Conservation (phyloP, 805 yeast genomes). For the Zygosaccharomyces siamensis region DNA sequence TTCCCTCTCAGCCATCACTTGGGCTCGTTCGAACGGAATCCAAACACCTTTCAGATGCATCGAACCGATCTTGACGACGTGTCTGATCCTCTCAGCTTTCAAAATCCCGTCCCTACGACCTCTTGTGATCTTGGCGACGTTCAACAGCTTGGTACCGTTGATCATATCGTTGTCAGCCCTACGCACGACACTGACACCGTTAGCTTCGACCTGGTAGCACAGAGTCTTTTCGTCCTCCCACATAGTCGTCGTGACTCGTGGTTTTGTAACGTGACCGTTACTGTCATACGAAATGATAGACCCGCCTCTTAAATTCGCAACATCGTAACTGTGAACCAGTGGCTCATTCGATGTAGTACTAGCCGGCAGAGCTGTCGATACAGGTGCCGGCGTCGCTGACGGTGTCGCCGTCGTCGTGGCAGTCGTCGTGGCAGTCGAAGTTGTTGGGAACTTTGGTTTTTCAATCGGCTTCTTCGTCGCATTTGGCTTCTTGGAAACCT, state of each 20-base stretch:
- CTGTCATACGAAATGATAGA: slow-evolving; percentile 7
- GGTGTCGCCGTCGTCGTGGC: not conserved
- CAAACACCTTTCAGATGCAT: slow-evolving; percentile 88
- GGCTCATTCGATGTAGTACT: not conserved
- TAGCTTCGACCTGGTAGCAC: slow-evolving; percentile 81
- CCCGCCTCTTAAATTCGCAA: slow-evolving; percentile 1
- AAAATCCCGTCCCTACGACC: slow-evolving; percentile 83
- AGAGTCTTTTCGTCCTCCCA: slow-evolving; percentile 87
- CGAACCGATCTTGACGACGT: slow-evolving; percentile 80
- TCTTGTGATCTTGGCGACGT: slow-evolving; percentile 83
- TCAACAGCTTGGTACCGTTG: slow-evolving; percentile 77
- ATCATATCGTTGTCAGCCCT: slow-evolving; percentile 83
- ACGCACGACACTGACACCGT: slow-evolving; percentile 73
- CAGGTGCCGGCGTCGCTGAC: too few relatives aligned
- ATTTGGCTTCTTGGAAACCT: not conserved
- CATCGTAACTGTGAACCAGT: slow-evolving; percentile 14
- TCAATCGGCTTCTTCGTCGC: slow-evolving; percentile 8
- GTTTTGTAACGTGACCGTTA: slow-evolving; percentile 33
- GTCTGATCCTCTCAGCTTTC: slow-evolving; percentile 69
- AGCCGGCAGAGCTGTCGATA: not conserved
- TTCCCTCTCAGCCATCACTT: slow-evolving; percentile 75
- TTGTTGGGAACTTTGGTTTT: slow-evolving; percentile 1
- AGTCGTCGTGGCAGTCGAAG: not conserved
- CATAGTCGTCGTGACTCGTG: slow-evolving; percentile 74
- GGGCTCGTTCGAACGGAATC: slow-evolving; percentile 82